A percentile compares a stretch with the other conserved stretches of the same genome.
Conservation (phyloP, 169 alveolate genomes). For the Eimeria mitis region DNA sequence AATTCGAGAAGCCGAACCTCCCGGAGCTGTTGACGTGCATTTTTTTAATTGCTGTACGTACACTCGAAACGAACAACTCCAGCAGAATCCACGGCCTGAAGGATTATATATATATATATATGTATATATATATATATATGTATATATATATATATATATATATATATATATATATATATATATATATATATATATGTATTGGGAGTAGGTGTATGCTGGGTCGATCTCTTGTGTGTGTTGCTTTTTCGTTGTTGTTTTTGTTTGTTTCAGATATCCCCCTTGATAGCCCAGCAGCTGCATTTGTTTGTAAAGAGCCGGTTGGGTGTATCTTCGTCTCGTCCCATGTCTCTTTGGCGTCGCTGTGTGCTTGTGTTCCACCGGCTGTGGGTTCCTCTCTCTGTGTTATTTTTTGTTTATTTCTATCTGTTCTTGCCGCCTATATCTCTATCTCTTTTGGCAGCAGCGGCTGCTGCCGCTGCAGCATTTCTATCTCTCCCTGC, state of each 20-base stretch:
- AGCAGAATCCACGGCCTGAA: background rate
- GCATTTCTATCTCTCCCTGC: conserved; percentile 12
- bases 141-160: too few relatives aligned
- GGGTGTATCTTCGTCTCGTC: background rate
- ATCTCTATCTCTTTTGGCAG: conserved; percentile 15
- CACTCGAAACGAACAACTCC: background rate
- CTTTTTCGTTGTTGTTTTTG: background rate
- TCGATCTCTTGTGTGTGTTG: background rate
- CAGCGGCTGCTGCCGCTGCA: conserved; percentile 23
- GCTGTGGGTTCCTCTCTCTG: background rate
- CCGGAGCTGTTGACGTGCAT: conserved; percentile 53
- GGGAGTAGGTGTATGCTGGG: background rate
- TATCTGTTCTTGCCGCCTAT: conserved; percentile 7
- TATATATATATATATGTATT: background rate
- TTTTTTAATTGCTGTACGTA: conserved; percentile 25
- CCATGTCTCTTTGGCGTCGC: background rate
- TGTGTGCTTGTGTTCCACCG: conserved; percentile 1
- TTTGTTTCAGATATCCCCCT: background rate
- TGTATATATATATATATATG: background rate
- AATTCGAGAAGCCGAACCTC: conserved; percentile 36
- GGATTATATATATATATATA: background rate
- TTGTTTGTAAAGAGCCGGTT: background rate
- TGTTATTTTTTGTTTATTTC: background rate
- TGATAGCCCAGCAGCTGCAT: conserved; percentile 20
- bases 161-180: background rate